Evolutionary conservation across 345 rosid species (phyloP).

Genomic region (Eucalyptus leucophloia): DNA sequence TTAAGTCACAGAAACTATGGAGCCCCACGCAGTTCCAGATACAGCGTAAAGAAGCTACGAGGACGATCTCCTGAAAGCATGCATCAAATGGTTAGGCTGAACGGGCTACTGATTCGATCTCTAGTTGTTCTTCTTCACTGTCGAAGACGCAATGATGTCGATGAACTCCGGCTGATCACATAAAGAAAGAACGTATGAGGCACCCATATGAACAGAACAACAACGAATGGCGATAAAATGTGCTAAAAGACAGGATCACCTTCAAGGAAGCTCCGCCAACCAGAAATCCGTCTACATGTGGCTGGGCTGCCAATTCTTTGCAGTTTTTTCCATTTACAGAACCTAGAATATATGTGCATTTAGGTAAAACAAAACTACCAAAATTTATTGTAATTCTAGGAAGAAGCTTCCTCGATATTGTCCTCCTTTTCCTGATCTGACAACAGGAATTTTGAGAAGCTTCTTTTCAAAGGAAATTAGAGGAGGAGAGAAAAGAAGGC

Average conservation of each 20-base stretch:
- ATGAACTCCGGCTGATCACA: slow-evolving; percentile 44
- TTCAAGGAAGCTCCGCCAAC: slow-evolving; percentile 78
- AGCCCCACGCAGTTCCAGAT: not conserved
- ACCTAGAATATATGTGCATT: slow-evolving; percentile 6
- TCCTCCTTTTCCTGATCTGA: not conserved
- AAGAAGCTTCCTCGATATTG: not conserved
- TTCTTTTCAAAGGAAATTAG: not conserved
- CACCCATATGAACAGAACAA: not conserved
- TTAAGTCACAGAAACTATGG: not conserved
- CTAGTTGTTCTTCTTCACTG: slow-evolving; percentile 35
- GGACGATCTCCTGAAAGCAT: not conserved
- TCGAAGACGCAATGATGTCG: slow-evolving; percentile 51
- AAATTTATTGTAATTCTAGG: not conserved
- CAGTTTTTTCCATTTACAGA: slow-evolving; percentile 65
- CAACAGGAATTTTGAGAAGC: not conserved
- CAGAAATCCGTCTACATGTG: slow-evolving; percentile 70
- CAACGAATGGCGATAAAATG: not conserved
- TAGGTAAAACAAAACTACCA: not conserved
- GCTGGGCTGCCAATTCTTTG: slow-evolving; percentile 46
- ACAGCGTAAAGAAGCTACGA: not conserved
- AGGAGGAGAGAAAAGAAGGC: not conserved
- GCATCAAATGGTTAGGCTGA: not conserved
- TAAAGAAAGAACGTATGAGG: not conserved
- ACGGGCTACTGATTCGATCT: not conserved
- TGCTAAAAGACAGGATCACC: slow-evolving; percentile 6